Base-by-base conservation (phyloP, 208 protist genomes). In the Trypanosoma scelopori region DNA sequence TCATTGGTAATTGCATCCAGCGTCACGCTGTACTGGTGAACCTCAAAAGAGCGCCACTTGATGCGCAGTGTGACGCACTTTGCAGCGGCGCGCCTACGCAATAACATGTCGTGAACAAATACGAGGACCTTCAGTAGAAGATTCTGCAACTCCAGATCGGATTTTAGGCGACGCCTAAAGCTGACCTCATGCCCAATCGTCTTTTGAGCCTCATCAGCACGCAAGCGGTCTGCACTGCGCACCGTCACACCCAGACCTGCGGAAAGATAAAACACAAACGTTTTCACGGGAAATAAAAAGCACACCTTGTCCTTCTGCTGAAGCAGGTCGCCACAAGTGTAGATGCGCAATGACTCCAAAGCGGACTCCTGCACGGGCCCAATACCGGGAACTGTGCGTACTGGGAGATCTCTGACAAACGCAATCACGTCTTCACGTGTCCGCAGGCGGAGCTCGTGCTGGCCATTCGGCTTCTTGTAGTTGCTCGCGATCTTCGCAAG, bases 381-480 rank as follows among this genome's bases (percentile, higher is more conserved):
- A 65, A 96, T 93, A 28, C 90, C 90, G 0, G 89, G 86, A 15
- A 94, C 84, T 63, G 87, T 78, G 35, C 91, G 83, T 18, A 94
- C 78, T 35, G 81, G 81, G 27, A 96, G 78, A 32, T 81, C 71
- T 41, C 79, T 78, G 30, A 96, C 64, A 71, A 93, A 95, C 9
- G 65, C 51, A 11, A 97, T 75, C 16, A 95, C 72, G 15, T 94
- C 84, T 64, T 93, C 78, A n/a, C 82, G 81, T 32, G 73, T 86
- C n/a, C 73, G 69, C 49, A 95, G 78, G 15, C 71, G 69, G 50
- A 95, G 83, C 50, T 92, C 86, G 59, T 95, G 93, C 76, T 98
- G 95, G 2, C 95, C 97, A 65, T 98, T 95, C 15, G 97, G 97
- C 72, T 98, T 98, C 67, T 97, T 95, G 28, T 91, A 75, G 71